phyloP scores from a whole-genome alignment of 208 protist genomes.

The Leishmania guyanensis region DNA sequence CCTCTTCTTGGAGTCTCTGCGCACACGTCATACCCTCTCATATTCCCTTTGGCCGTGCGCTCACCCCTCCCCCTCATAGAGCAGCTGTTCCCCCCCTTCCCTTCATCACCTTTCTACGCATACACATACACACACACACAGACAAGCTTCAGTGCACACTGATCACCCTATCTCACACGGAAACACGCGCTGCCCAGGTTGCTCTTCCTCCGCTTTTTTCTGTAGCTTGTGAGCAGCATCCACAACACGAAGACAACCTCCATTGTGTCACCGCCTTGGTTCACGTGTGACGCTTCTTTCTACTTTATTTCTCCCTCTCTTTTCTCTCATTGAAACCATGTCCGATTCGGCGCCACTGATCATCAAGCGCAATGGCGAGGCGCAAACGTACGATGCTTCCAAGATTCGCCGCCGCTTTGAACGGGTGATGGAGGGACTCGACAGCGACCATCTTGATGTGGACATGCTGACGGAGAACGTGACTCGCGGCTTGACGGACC shows the following conservation, averaged over 20 bases:
- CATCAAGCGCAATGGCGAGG: conserved; percentile 71
- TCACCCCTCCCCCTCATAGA: not conserved
- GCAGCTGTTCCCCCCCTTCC: not conserved
- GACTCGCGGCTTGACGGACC: conserved; percentile 78
- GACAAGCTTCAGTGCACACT: not conserved
- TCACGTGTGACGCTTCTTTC: not conserved
- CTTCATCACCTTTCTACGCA: not conserved
- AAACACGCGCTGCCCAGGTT: not conserved
- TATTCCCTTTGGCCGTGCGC: not conserved
- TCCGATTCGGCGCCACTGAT: conserved; percentile 30
- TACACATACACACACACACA: not conserved
- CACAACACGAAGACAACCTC: not conserved
- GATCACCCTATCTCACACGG: not conserved
- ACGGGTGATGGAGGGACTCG: conserved; percentile 47
- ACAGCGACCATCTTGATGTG: conserved; percentile 65
- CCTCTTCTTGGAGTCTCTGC: not conserved
- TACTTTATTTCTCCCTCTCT: not conserved
- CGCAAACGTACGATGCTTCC: conserved; percentile 50
- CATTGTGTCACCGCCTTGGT: not conserved
- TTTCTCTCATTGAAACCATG: conserved; percentile 15
- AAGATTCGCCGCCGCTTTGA: conserved; percentile 68
- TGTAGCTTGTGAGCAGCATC: not conserved
- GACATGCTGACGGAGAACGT: conserved; percentile 90
- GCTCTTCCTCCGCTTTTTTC: not conserved
- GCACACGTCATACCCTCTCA: not conserved